Conservation (phyloP, 306 rosid genomes). For the Quercus ilex region DNA sequence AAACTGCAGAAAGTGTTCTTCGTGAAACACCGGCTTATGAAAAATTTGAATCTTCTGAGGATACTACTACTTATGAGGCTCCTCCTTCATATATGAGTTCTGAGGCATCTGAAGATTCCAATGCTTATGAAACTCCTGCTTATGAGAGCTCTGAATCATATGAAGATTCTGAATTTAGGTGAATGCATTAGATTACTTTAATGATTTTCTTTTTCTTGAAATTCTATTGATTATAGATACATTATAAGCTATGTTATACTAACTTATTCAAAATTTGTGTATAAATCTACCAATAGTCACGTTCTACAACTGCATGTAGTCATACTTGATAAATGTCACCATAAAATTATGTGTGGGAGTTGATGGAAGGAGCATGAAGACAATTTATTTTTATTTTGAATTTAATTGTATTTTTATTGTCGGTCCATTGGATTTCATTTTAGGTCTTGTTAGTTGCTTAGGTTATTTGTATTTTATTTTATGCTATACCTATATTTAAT, state of each 20-base stretch:
- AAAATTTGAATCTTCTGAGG: constrained; percentile 30
- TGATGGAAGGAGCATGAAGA: too few relatives aligned
- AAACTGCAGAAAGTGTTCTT: constrained; percentile 27
- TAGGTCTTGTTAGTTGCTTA: too few relatives aligned
- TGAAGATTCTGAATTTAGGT: constrained; percentile 53
- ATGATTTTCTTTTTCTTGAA: background rate
- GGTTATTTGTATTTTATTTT: too few relatives aligned
- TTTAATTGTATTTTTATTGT: too few relatives aligned
- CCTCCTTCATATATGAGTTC: constrained; percentile 17
- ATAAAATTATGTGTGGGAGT: background rate
- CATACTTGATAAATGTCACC: background rate
- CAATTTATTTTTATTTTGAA: too few relatives aligned
- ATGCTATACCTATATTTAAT: too few relatives aligned
- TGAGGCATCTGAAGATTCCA: constrained; percentile 28
- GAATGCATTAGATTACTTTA: constrained; percentile 15
- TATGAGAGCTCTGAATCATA: constrained; percentile 33
- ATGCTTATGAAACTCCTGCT: constrained; percentile 27
- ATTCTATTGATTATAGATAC: background rate
- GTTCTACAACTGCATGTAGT: background rate
- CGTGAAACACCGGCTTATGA: constrained; percentile 21
- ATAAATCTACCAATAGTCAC: background rate
- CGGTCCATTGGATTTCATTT: too few relatives aligned
- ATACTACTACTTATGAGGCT: constrained; percentile 21
- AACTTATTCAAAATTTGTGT: background rate
- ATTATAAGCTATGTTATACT: background rate